A percentile compares a stretch with the other conserved stretches of the same genome.
phyloP scores from a whole-genome alignment of 1,284 basidiomycete species.

The Ustilago xerochloae region DNA sequence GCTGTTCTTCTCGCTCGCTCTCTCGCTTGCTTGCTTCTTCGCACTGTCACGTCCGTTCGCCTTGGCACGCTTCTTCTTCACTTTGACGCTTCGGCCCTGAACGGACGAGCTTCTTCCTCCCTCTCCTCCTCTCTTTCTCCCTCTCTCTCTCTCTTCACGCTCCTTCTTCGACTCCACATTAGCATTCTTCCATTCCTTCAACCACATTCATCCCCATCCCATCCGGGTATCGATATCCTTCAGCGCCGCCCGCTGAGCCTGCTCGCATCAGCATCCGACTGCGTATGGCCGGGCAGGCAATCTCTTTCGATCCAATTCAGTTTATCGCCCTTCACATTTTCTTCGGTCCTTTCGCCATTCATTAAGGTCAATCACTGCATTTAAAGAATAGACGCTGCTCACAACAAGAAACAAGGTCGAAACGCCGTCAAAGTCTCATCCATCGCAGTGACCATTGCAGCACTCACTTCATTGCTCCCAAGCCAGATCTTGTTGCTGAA shows the following conservation, averaged over 20 bases:
- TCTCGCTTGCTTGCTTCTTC: background rate
- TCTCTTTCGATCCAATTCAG: background rate
- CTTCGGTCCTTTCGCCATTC: background rate
- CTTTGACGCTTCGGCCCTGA: conserved; percentile 1
- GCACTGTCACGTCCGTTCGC: background rate
- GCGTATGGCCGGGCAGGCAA: conserved; percentile 9
- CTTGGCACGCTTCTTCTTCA: conserved; percentile 1
- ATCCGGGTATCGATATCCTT: background rate
- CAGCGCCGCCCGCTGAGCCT: conserved; percentile 7
- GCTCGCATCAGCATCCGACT: background rate
- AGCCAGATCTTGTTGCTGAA: background rate
- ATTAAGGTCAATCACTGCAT: too few relatives aligned
- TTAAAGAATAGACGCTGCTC: too few relatives aligned
- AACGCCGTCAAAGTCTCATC: too few relatives aligned
- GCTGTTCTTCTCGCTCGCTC: background rate
- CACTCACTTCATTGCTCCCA: background rate
- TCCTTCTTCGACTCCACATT: background rate
- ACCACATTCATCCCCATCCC: background rate
- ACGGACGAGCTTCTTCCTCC: conserved; percentile 1
- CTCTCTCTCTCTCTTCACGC: background rate
- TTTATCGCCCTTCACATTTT: too few relatives aligned
- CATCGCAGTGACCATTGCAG: too few relatives aligned
- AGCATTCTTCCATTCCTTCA: background rate
- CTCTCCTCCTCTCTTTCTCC: background rate
- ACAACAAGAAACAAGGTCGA: too few relatives aligned